Conservation (phyloP, 2,329 filamentous ascomycete species). For the Boeremia exigua region DNA sequence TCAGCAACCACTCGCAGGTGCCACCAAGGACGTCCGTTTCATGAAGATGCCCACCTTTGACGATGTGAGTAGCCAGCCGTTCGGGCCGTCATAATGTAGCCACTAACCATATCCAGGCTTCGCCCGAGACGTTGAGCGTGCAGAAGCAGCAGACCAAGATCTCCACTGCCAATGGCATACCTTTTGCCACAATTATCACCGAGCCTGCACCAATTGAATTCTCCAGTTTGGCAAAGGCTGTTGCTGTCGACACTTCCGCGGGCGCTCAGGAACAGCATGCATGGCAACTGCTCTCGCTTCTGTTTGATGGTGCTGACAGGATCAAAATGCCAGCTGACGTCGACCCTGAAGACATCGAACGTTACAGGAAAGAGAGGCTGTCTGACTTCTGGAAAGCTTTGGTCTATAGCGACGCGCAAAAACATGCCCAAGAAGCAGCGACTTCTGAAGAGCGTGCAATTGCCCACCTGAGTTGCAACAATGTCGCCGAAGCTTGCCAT, state of each 20-base stretch:
- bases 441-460: slow-evolving; percentile 84
- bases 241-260: slow-evolving; percentile 45
- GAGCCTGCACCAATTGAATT: slow-evolving; percentile 59
- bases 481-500: slow-evolving; percentile 82
- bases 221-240: slow-evolving; percentile 55
- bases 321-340: slow-evolving; percentile 44
- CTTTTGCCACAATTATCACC: slow-evolving; percentile 60
- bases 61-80: slow-evolving; percentile 42
- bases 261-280: slow-evolving; percentile 71
- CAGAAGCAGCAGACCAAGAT: slow-evolving; percentile 63
- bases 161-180: slow-evolving; percentile 58
- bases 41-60: slow-evolving; percentile 63
- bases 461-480: slow-evolving; percentile 77
- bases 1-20: slow-evolving; percentile 66
- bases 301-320: slow-evolving; percentile 71
- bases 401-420: slow-evolving; percentile 48
- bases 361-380: slow-evolving; percentile 65
- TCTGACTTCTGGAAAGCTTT: slow-evolving; percentile 67
- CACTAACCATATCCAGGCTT: slow-evolving; percentile 53
- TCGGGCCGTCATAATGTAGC: neutral
- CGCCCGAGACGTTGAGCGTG: slow-evolving; percentile 60
- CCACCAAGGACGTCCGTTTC: slow-evolving; percentile 69
- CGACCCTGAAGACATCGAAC: slow-evolving; percentile 50
- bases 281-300: slow-evolving; percentile 84
- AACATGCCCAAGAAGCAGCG: slow-evolving; percentile 62